A percentile compares a stretch with the other conserved stretches of the same genome.
phyloP scores from a whole-genome alignment of 495 filamentous ascomycete species.

The Trichoderma gamsii region DNA sequence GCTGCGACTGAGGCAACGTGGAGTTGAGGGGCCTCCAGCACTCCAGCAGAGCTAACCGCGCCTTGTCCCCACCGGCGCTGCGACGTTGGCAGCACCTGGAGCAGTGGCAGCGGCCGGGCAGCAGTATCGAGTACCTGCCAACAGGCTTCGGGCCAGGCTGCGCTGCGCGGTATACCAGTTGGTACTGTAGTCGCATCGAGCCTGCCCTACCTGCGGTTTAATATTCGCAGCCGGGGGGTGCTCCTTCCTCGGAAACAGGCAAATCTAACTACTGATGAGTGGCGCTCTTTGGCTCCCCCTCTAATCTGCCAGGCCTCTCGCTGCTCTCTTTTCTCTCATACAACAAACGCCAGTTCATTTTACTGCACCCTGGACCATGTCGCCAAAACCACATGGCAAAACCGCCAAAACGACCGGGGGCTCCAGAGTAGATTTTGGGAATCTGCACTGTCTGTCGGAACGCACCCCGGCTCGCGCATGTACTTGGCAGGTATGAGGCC shows the following conservation, averaged over 20 bases:
- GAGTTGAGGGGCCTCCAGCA: slow-evolving; percentile 1
- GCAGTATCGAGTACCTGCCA: too few relatives aligned
- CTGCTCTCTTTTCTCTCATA: slow-evolving; percentile 10
- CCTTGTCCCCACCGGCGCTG: neutral
- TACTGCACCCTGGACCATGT: neutral
- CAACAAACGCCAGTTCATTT: neutral
- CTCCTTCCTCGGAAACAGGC: neutral
- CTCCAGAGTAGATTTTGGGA: neutral
- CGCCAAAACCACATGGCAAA: slow-evolving; percentile 5
- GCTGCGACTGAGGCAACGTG: neutral
- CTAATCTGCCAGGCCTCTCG: neutral
- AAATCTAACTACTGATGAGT: slow-evolving; percentile 11
- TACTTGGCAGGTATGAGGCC: neutral
- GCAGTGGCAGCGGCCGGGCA: too few relatives aligned
- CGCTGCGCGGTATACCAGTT: too few relatives aligned
- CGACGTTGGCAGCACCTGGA: too few relatives aligned
- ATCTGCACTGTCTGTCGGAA: slow-evolving; percentile 9
- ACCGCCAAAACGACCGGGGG: neutral
- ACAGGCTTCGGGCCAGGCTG: too few relatives aligned
- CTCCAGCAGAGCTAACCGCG: neutral
- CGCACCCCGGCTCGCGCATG: neutral
- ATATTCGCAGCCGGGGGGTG: neutral
- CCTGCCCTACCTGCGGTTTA: neutral
- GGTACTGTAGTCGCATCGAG: neutral
- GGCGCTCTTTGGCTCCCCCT: neutral